These are phyloP conservation scores for Euphorbia neoarborescens DNA, from an alignment of 441 rosid species.

Conservation along the genomic window DNA sequence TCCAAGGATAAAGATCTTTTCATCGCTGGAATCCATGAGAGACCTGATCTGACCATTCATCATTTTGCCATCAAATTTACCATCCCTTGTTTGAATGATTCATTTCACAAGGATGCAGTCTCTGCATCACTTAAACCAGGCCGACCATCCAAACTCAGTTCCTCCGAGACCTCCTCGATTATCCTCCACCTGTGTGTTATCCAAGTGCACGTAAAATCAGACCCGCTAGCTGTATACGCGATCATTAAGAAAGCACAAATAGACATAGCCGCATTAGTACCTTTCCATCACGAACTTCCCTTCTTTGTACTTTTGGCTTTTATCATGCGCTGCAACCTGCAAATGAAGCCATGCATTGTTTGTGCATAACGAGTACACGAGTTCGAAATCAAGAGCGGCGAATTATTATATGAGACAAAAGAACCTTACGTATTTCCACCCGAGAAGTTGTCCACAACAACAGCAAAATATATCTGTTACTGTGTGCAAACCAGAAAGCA, in stretches of 20 bases:
- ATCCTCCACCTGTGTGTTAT: constrained; percentile 33
- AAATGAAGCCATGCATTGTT: neutral
- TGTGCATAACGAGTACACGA: neutral
- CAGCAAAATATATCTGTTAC: constrained; percentile 48
- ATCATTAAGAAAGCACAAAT: neutral
- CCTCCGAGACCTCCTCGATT: constrained; percentile 29
- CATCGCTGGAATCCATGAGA: too few species aligned
- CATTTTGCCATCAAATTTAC: too few species aligned
- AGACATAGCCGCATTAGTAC: constrained; percentile 16
- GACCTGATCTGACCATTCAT: too few species aligned
- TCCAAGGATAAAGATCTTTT: too few species aligned
- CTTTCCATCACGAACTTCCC: constrained; percentile 52
- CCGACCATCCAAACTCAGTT: constrained; percentile 28
- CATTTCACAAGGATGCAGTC: constrained; percentile 4
- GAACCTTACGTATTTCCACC: constrained; percentile 49
- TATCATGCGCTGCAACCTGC: constrained; percentile 39
- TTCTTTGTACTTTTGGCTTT: constrained; percentile 44
- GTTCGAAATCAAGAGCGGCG: neutral
- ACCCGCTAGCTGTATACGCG: too few species aligned
- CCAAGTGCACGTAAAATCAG: neutral
- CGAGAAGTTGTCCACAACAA: constrained; percentile 47
- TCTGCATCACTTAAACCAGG: constrained; percentile 28
- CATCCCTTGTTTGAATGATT: neutral
- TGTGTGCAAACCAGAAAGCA: constrained; percentile 44
- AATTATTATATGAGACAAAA: neutral